phyloP scores from a whole-genome alignment of 2,329 filamentous ascomycete genomes.

The Teratosphaeria destructans region DNA sequence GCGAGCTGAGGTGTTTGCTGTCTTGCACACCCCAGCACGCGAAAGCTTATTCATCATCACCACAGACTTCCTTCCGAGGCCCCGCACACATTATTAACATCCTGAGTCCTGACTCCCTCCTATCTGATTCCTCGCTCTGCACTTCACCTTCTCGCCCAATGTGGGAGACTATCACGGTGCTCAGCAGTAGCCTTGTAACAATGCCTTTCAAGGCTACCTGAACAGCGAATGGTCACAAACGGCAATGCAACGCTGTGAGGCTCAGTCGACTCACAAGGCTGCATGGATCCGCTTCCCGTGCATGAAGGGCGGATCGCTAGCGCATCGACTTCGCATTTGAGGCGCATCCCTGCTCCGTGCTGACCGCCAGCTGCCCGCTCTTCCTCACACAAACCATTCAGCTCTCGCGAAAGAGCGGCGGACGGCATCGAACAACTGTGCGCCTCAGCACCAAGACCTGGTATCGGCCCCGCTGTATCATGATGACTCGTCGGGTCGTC shows the following conservation, averaged over 20 bases:
- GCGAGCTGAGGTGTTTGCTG: neutral
- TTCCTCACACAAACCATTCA: neutral
- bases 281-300: neutral
- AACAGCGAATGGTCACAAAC: neutral
- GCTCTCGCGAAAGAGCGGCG: constrained; percentile 1
- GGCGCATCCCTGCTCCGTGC: constrained; percentile 1
- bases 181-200: neutral
- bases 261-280: neutral
- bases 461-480: neutral
- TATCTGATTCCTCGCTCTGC: no score
- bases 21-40: neutral
- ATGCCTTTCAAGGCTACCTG: neutral
- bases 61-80: no score
- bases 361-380: neutral
- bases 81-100: no score
- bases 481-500: neutral
- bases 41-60: neutral
- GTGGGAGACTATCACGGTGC: neutral
- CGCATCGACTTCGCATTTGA: neutral
- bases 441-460: neutral
- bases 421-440: neutral
- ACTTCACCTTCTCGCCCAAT: neutral
- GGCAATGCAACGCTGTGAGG: neutral
- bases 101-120: no score
- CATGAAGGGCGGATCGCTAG: neutral